Conservation (phyloP, 805 yeast species). For the Brettanomyces anomalus region DNA sequence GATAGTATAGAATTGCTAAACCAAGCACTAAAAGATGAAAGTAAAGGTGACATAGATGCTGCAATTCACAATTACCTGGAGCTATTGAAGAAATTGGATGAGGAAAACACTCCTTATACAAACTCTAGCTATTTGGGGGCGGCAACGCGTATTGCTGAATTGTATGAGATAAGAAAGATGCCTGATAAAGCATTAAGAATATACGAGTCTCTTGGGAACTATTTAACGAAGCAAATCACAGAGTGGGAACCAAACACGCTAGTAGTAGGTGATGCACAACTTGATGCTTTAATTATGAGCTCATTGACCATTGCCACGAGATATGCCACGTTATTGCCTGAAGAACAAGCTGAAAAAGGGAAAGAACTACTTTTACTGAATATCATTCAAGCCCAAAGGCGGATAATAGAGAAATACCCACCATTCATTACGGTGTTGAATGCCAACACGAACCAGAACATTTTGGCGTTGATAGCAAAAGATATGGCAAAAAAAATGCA, state of each 20-base stretch:
- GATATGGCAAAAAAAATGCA: slow-evolving; percentile 7
- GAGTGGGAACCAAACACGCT: neutral
- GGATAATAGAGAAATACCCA: slow-evolving; percentile 18
- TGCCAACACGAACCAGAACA: slow-evolving; percentile 10
- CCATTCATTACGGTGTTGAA: slow-evolving; percentile 17
- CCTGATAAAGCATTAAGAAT: slow-evolving; percentile 19
- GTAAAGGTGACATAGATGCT: slow-evolving; percentile 39
- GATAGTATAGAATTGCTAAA: slow-evolving; percentile 7
- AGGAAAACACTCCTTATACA: slow-evolving; percentile 40
- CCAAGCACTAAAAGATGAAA: slow-evolving; percentile 13
- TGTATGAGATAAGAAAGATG: slow-evolving; percentile 46
- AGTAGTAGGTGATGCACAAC: slow-evolving; percentile 5
- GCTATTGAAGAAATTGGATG: slow-evolving; percentile 56
- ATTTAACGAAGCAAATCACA: neutral
- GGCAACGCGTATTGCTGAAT: slow-evolving; percentile 73
- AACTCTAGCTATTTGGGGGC: slow-evolving; percentile 82
- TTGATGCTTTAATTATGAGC: slow-evolving; percentile 12
- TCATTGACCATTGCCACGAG: slow-evolving; percentile 16
- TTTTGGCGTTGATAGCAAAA: slow-evolving; percentile 7
- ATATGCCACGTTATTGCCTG: slow-evolving; percentile 16
- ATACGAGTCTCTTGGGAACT: slow-evolving; percentile 17
- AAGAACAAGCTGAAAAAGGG: slow-evolving; percentile 13
- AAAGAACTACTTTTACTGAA: slow-evolving; percentile 13
- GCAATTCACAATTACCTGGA: slow-evolving; percentile 66
- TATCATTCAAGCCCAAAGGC: slow-evolving; percentile 17